Base-by-base conservation (phyloP, 352 stramenopile genomes). In the Globisporangium cylindrosporum region DNA sequence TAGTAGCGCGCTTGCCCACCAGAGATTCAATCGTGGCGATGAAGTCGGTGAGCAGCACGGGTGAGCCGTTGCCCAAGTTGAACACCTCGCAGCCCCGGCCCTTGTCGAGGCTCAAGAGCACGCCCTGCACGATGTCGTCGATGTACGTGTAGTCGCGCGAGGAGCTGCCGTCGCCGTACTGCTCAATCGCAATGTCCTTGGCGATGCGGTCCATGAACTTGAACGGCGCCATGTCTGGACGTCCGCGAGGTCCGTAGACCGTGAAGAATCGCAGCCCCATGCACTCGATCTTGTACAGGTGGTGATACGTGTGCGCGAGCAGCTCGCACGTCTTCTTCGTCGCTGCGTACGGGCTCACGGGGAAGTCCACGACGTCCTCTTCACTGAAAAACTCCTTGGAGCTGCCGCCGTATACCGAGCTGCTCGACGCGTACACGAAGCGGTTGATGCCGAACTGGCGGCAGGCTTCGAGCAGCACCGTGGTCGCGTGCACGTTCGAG, bases 71-170 rank as follows among this genome's bases (percentile, higher is more conserved):
- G 27, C 97, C 97, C 1, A 99, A 73, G 75, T 99, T 99, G 73
- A 99, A 99, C 20, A 99, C 88, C 78, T 99, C 81, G 74, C 97
- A 99, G 22, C 94, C 89, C 1, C 62, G 62, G 7, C 69, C 83
- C 41, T 77, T 86, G 72, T 94, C 85, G 32, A 89, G 76, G 63
- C 80, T 89, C 68, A 93, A 69, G 55, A 94, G 15, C 29, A 99
- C 88, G 32, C 97, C 97, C 73, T 99, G 93, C 10, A 99, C 97
- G 72, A 99, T 99, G 75, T 99, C 97, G 62, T 91, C 90, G 63
- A 99, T 98, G 79, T 98, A 99, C 15, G 97, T 99, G 83, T 99
- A 99, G 76, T 99, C 97, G 49, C 97, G 81, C 59, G 79, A 95
- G 9, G 94, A 98, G 14, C 79, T 94, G 36, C 97, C 97, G 73